These are phyloP conservation scores for Hordeum vulgare DNA, from an alignment of 176 grass and related monocot species.

Conservation along the genomic window DNA sequence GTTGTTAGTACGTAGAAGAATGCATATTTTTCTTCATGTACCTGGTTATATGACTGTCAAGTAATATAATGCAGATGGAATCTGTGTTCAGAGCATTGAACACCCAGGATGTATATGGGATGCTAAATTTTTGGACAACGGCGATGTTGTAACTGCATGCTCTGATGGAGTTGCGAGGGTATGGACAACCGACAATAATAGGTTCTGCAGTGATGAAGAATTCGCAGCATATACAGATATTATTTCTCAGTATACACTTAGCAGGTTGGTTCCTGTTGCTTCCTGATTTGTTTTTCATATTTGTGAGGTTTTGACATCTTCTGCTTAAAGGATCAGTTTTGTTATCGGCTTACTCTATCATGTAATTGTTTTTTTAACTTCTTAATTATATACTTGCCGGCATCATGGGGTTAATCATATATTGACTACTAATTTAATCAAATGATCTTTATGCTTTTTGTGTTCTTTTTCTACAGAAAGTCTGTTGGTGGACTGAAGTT, in stretches of 20 bases:
- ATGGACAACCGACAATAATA: conserved; percentile 58
- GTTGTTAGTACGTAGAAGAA: not conserved
- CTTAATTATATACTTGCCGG: not conserved
- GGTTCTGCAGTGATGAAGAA: conserved; percentile 52
- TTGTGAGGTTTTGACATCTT: not conserved
- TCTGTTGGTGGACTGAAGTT: conserved; percentile 90
- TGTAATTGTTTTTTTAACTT: not conserved
- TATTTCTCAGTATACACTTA: conserved; percentile 65
- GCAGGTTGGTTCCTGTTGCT: conserved; percentile 41
- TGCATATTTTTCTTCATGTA: not conserved
- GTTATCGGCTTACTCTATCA: not conserved
- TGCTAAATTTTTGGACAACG: conserved; percentile 83
- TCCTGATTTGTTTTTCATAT: not conserved
- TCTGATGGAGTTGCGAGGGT: conserved; percentile 77
- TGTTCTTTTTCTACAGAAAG: conserved; percentile 48
- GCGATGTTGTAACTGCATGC: conserved; percentile 88
- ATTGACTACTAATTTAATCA: not conserved
- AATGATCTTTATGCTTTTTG: not conserved
- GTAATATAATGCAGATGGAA: conserved; percentile 61
- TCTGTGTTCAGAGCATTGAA: conserved; percentile 82
- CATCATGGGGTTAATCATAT: not conserved
- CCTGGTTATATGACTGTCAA: conserved; percentile 9
- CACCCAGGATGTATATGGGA: conserved; percentile 96
- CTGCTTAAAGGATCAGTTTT: not conserved
- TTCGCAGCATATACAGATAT: conserved; percentile 65